Evolutionary conservation across 2,329 filamentous ascomycete genomes (phyloP), one percentile per base, ranked within the genome.

Genomic region (Talaromyces islandicus): DNA sequence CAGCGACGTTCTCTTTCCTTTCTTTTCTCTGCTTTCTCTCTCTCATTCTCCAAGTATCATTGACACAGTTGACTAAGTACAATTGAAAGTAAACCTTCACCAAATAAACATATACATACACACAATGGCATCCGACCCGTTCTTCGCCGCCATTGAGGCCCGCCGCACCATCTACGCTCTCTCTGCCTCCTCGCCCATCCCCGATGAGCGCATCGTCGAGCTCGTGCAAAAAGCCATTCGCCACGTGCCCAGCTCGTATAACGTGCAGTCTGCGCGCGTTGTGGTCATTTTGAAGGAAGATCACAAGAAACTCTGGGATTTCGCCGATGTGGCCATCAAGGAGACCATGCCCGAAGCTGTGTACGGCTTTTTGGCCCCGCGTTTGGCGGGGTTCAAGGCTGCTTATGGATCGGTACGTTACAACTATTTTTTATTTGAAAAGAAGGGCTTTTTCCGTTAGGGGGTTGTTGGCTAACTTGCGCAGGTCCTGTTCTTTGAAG

Each of bases 281-380:
- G 82, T 94, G 52, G 82, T 95, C 59, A 84, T 96, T 58, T 82
- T 92, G 67, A 87, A 88, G 69, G 84, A 83, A 64, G 88, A 95
- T 74, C 91, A 96, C 80, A 85, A 90, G 68, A 89, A 89, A 79
- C 85, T 94, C 69, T 96, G 91, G 91, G 85, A 90, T 71, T 81
- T 90, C 63, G 82, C 85, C 62, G 54, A 61, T 1, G 59, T 64
- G 17, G 59, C 61, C 7, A 78, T 90, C 59, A 87, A 87, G 78
- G 79, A 80, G 30, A 82, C 89, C 62, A 84, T 92, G 27, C 85
- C 89, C 79, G 73, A 27, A 72, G 74, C 64, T 85, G 86, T 19
- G 71, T 77, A 66, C 14, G 59, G 59, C 10, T 54, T 61, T 1
- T 60, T 63, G 48, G 38, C 25, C 63, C 54, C 68, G 64, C 69